Percentiles rank a stretch among this genome's conserved stretches.
Evolutionary conservation across 2,329 filamentous ascomycete genomes (phyloP).

Genomic region (Atkinsonella hypoxylon): DNA sequence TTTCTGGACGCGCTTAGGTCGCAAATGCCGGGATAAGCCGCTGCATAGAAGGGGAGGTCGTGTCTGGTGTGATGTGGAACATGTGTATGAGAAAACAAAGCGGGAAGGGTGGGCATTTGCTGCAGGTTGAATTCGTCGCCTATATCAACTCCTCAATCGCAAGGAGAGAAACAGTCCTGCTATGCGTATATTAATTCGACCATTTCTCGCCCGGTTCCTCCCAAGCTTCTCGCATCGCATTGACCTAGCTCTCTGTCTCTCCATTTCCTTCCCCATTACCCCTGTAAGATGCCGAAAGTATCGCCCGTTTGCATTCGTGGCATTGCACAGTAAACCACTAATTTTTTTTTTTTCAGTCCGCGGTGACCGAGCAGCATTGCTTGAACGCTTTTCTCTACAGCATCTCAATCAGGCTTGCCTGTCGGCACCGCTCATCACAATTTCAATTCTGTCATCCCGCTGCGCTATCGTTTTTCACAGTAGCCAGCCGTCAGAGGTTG

Average conservation of each 20-base stretch:
- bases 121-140: background rate
- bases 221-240: background rate
- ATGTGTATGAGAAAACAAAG: background rate
- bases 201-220: background rate
- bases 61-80: background rate
- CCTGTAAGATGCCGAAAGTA: background rate
- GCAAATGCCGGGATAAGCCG: slow-evolving; percentile 13
- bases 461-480: too few species aligned
- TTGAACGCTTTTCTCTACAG: background rate
- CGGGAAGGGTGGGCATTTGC: background rate
- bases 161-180: too few species aligned
- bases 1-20: slow-evolving; percentile 16
- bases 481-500: too few species aligned
- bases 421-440: too few species aligned
- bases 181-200: background rate
- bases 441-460: too few species aligned
- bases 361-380: background rate
- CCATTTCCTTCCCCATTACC: too few species aligned
- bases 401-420: background rate
- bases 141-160: background rate
- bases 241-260: background rate
- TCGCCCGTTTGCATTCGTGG: background rate
- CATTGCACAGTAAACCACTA: background rate
- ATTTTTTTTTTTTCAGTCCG: background rate
- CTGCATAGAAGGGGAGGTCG: background rate